phyloP scores from a whole-genome alignment of 2,329 filamentous ascomycete species.

The Ceratocystis huliohia region DNA sequence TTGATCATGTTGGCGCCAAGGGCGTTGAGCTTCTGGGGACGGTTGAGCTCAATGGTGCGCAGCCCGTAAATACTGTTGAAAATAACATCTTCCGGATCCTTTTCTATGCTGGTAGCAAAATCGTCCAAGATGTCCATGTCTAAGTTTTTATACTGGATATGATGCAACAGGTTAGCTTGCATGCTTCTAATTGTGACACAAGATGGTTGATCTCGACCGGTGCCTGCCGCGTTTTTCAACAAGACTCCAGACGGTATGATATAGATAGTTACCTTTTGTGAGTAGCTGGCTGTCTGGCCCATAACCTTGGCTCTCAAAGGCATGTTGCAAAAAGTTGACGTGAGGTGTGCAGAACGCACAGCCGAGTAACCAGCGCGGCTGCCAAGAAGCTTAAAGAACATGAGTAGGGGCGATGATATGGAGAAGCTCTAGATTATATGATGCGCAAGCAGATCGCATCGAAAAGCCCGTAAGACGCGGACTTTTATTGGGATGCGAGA shows the following conservation, averaged over 20 bases:
- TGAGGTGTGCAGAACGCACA: slow-evolving; percentile 32
- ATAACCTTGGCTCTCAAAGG: slow-evolving; percentile 64
- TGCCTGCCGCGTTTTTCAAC: not conserved
- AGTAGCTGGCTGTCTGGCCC: slow-evolving; percentile 16
- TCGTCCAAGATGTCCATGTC: slow-evolving; percentile 1
- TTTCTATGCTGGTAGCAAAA: not conserved
- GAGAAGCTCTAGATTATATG: slow-evolving; percentile 7
- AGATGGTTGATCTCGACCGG: not conserved
- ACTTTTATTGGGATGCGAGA: slow-evolving; percentile 40
- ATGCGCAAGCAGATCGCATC: slow-evolving; percentile 13
- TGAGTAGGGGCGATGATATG: slow-evolving; percentile 10
- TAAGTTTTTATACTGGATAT: not conserved
- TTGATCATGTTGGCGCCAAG: slow-evolving; percentile 88
- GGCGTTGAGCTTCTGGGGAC: slow-evolving; percentile 81
- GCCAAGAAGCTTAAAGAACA: slow-evolving; percentile 14
- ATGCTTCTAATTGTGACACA: not conserved
- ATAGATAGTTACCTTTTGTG: slow-evolving; percentile 10
- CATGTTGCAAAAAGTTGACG: slow-evolving; percentile 42
- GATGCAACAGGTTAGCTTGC: not conserved
- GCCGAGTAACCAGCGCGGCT: slow-evolving; percentile 41
- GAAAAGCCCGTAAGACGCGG: slow-evolving; percentile 23
- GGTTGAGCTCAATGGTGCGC: slow-evolving; percentile 85
- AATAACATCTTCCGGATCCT: slow-evolving; percentile 69
- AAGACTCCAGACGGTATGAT: not conserved
- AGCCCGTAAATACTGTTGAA: slow-evolving; percentile 84